A percentile compares a stretch with the other conserved stretches of the same genome.
Conservation (phyloP, 2,329 filamentous ascomycete genomes). For the Gnomoniopsis sp. region DNA sequence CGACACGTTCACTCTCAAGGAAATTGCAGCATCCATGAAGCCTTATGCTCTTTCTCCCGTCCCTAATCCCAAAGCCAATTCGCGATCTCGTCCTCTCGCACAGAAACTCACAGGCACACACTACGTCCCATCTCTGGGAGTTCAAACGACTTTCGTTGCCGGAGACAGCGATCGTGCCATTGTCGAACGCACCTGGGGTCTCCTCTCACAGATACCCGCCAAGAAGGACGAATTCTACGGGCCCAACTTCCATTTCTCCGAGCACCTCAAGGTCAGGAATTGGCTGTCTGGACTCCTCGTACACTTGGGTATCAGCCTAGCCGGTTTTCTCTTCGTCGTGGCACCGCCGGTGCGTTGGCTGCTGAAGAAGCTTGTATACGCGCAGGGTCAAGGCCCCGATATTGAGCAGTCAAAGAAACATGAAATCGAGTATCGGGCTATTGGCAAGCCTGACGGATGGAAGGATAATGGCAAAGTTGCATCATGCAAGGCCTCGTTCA, state of each 20-base stretch:
- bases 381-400: conserved; percentile 54
- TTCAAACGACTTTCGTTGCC: conserved; percentile 51
- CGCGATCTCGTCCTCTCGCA: conserved; percentile 33
- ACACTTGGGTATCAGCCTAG: conserved; percentile 46
- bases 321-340: conserved; percentile 40
- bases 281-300: conserved; percentile 46
- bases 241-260: conserved; percentile 55
- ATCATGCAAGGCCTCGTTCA: conserved; percentile 50
- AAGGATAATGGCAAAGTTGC: conserved; percentile 42
- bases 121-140: conserved; percentile 49
- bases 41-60: conserved; percentile 59
- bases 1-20: conserved; percentile 47
- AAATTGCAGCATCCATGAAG: conserved; percentile 41
- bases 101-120: conserved; percentile 48
- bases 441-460: conserved; percentile 57
- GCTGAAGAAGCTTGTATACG: conserved; percentile 39
- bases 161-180: conserved; percentile 48
- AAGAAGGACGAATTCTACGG: conserved; percentile 52
- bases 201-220: conserved; percentile 44
- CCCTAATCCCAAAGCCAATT: conserved; percentile 35
- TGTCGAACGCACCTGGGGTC: conserved; percentile 62
- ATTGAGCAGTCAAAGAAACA: conserved; percentile 55
- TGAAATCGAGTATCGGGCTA: conserved; percentile 59
- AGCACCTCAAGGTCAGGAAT: conserved; percentile 50
- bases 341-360: conserved; percentile 44